Evolutionary conservation across 78 protist genomes (phyloP).

Genomic region (Dictyostelium firmibasis): DNA sequence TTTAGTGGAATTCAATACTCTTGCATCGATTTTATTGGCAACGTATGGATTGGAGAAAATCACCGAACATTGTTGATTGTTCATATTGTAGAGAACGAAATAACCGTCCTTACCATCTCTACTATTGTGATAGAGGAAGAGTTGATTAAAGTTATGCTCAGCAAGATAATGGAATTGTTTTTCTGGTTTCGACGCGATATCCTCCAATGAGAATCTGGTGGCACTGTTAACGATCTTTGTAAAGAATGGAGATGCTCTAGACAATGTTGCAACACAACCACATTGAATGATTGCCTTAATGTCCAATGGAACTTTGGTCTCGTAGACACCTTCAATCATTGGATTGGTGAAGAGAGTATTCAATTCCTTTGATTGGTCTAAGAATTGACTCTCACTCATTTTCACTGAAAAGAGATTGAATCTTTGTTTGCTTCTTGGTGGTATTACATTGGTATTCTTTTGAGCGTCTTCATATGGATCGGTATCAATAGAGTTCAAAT

Average conservation of each 20-base stretch:
- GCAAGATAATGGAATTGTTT: conserved; percentile 1
- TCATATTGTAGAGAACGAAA: conserved; percentile 44
- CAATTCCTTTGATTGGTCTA: conserved; percentile 1
- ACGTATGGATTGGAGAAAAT: conserved; percentile 42
- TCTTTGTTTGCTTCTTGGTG: conserved; percentile 71
- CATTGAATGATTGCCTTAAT: conserved; percentile 82
- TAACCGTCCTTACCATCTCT: conserved; percentile 76
- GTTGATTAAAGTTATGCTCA: conserved; percentile 11
- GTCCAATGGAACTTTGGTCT: conserved; percentile 82
- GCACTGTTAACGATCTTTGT: background rate
- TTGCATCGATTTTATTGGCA: background rate
- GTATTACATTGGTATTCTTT: background rate
- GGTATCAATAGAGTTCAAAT: conserved; percentile 74
- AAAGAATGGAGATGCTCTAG: background rate
- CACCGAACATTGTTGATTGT: background rate
- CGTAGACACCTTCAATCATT: conserved; percentile 94
- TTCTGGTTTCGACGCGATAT: conserved; percentile 17
- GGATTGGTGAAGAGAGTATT: conserved; percentile 61
- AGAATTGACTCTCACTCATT: conserved; percentile 79
- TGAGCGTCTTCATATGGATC: conserved; percentile 38
- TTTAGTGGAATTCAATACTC: background rate
- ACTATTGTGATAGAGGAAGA: conserved; percentile 56
- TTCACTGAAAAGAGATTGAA: conserved; percentile 9
- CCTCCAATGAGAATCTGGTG: conserved; percentile 32
- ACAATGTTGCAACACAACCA: conserved; percentile 72